Percentiles rank a stretch among this genome's conserved stretches.
phyloP scores from a whole-genome alignment of 257 asterid genomes.

The Nicotiana tomentosiformis region DNA sequence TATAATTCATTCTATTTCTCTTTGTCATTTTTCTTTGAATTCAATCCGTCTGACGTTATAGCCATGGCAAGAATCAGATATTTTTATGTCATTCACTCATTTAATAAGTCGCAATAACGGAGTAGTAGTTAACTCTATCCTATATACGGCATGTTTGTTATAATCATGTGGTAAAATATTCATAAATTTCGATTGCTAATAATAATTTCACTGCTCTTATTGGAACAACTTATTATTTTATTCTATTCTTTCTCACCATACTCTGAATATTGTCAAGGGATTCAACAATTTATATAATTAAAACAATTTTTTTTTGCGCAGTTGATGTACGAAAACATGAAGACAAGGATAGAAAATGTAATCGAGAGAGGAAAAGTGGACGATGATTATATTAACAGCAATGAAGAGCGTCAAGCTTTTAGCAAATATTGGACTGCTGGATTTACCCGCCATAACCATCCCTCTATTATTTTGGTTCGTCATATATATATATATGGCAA shows the following conservation, averaged over 20 bases:
- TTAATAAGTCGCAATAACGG: background rate
- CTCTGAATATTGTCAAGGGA: background rate
- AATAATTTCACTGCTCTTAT: background rate
- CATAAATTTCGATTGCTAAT: background rate
- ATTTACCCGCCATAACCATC: slow-evolving; percentile 37
- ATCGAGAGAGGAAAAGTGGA: slow-evolving; percentile 35
- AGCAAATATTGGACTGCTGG: slow-evolving; percentile 28
- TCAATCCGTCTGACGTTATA: background rate
- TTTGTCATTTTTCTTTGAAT: background rate
- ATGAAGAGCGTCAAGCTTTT: slow-evolving; percentile 24
- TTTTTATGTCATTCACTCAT: background rate
- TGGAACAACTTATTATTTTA: no score
- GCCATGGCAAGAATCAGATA: background rate
- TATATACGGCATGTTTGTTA: background rate
- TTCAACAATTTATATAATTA: background rate
- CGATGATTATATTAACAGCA: slow-evolving; percentile 29
- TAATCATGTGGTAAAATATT: background rate
- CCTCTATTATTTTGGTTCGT: no score
- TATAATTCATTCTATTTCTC: background rate
- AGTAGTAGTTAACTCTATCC: background rate
- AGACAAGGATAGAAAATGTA: slow-evolving; percentile 36
- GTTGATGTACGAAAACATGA: slow-evolving; percentile 60
- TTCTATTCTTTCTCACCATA: background rate
- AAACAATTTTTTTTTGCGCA: slow-evolving; percentile 9
- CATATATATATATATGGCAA: background rate